Percentiles rank a stretch among this genome's conserved stretches.
These are phyloP conservation scores for Fusarium nodosum DNA, from an alignment of 2,329 filamentous ascomycete genomes.

Conservation along the genomic window DNA sequence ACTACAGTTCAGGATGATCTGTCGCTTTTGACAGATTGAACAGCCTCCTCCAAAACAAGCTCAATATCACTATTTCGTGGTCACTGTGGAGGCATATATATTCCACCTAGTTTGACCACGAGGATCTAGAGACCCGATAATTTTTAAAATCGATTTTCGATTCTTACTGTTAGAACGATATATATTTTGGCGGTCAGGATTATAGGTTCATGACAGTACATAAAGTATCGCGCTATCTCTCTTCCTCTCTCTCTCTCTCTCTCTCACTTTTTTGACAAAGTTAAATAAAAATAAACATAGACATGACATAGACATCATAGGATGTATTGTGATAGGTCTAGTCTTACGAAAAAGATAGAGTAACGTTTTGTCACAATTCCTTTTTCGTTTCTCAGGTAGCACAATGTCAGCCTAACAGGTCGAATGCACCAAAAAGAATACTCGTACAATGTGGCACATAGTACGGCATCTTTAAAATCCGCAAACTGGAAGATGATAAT, in stretches of 20 bases:
- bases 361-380: not conserved
- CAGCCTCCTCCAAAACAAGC: not conserved
- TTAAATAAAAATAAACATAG: not conserved
- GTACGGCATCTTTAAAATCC: conserved; percentile 5
- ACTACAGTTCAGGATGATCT: not conserved
- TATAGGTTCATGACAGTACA: not conserved
- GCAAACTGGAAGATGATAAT: not conserved
- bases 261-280: not conserved
- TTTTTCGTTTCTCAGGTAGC: not conserved
- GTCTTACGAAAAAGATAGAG: not conserved
- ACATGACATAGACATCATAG: not conserved
- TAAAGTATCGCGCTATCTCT: not conserved
- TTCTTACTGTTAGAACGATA: not conserved
- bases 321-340: not conserved
- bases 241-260: not conserved
- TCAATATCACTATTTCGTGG: not conserved
- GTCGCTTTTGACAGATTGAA: not conserved
- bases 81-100: not conserved
- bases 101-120: not conserved
- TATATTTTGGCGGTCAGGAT: not conserved
- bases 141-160: not conserved
- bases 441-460: conserved; percentile 26
- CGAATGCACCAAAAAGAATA: conserved; percentile 6
- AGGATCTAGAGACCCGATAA: not conserved
- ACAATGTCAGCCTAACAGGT: not conserved